A percentile compares a stretch with the other conserved stretches of the same genome.
These are phyloP conservation scores for Solanum virginianum DNA, from an alignment of 257 asterid species.

Conservation along the genomic window DNA sequence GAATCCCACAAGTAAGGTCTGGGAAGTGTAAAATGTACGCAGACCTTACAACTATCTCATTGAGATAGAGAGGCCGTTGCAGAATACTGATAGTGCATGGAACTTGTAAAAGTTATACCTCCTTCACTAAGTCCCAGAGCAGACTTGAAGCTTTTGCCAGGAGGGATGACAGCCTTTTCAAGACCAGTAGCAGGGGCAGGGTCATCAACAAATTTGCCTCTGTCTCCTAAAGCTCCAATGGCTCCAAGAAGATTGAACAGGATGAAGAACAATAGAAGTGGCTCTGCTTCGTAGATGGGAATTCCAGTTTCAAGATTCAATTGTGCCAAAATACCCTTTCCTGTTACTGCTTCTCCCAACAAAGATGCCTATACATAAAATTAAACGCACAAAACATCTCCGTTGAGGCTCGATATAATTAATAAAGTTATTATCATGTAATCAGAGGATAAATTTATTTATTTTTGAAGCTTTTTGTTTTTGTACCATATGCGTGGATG, in stretches of 20 bases:
- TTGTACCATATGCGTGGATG: too few species aligned
- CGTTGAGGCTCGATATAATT: too few species aligned
- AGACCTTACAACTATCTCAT: too few species aligned
- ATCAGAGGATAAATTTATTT: too few species aligned
- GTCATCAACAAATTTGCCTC: slow-evolving; percentile 84
- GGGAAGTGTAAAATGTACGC: too few species aligned
- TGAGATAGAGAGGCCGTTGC: too few species aligned
- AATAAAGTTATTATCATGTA: too few species aligned
- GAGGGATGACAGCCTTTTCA: slow-evolving; percentile 60
- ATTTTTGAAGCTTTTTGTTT: too few species aligned
- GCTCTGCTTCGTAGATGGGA: slow-evolving; percentile 67
- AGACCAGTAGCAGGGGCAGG: slow-evolving; percentile 41
- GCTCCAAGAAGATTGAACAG: slow-evolving; percentile 90
- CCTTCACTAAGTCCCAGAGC: slow-evolving; percentile 72
- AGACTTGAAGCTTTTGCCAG: slow-evolving; percentile 57
- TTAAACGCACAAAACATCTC: not conserved
- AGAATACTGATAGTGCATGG: not conserved
- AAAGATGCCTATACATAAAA: slow-evolving; percentile 48
- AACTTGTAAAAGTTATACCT: slow-evolving; percentile 5
- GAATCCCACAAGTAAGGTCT: too few species aligned
- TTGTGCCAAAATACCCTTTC: slow-evolving; percentile 81
- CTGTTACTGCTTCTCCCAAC: slow-evolving; percentile 89
- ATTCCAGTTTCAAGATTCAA: slow-evolving; percentile 86
- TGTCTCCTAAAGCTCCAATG: slow-evolving; percentile 92
- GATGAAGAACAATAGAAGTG: slow-evolving; percentile 69